Evolutionary conservation across 2,329 filamentous ascomycete genomes (phyloP).

Genomic region (Massarina eburnea): DNA sequence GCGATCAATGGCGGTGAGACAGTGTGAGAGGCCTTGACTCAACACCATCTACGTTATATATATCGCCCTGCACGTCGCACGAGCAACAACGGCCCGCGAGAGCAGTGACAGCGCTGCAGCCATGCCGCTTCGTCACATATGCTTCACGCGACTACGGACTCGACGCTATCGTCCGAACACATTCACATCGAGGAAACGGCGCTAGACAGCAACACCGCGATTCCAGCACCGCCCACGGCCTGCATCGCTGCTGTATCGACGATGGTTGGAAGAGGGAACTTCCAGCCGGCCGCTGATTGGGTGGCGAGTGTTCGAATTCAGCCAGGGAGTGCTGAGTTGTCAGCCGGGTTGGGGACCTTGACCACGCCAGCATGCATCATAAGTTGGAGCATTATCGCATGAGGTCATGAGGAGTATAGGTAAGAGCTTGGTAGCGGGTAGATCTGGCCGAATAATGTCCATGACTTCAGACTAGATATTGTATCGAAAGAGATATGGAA

Average conservation of each 20-base stretch:
- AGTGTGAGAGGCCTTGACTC: too few species aligned
- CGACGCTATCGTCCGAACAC: conserved; percentile 19
- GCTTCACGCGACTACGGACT: conserved; percentile 15
- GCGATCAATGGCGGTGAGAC: not conserved
- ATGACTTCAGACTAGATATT: too few species aligned
- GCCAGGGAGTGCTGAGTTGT: conserved; percentile 39
- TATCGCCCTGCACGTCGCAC: conserved; percentile 28
- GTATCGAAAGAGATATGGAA: too few species aligned
- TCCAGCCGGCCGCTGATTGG: conserved; percentile 5
- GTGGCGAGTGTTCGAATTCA: conserved; percentile 19
- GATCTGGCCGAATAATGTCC: too few species aligned
- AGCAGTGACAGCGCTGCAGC: conserved; percentile 25
- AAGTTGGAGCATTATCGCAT: too few species aligned
- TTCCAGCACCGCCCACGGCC: not conserved
- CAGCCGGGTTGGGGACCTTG: conserved; percentile 14
- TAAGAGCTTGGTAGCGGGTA: too few species aligned
- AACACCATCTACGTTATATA: conserved; percentile 39
- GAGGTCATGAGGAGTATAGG: too few species aligned
- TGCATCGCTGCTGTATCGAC: conserved; percentile 11
- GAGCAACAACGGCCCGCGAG: conserved; percentile 9
- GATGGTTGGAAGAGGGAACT: conserved; percentile 10
- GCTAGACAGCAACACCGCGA: conserved; percentile 8
- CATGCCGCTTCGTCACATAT: conserved; percentile 20
- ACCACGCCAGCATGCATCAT: conserved; percentile 22
- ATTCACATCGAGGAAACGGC: conserved; percentile 21